Evolutionary conservation across 495 filamentous ascomycete species (phyloP), one percentile per base, ranked within the genome.

Genomic region (Arthonia radiata): DNA sequence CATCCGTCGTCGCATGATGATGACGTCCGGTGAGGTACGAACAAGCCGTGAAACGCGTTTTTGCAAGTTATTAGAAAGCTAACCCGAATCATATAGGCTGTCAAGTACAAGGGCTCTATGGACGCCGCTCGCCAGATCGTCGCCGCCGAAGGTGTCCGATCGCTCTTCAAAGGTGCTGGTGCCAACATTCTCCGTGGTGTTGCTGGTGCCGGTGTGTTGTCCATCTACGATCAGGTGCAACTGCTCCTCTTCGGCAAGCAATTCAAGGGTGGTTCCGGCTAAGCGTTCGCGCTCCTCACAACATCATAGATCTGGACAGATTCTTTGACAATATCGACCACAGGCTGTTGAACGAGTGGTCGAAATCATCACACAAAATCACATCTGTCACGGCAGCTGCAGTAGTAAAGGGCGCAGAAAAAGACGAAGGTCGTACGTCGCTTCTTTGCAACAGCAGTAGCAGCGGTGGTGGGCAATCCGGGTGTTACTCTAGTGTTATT

Each of bases 171-270:
- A 77, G 86, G 86, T 78, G 86, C 86, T 47, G 86, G 89, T 77
- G 86, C 86, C 61, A 97, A 97, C 72, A 97, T 97, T 56, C 89
- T 97, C 63, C 86, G 86, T 91, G 86, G 86, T 92, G 86, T 97
- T 47, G 86, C 86, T 49, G 86, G 86, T 80, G 86, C 86, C 60
- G 86, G 86, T 94, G 86, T 97, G 54, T 68, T 97, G 49, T 97
- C 86, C 49, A 91, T 97, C 77, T 97, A 97, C 58, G 86, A 97
- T 55, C 86, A 7, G 11, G 11, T 6, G 6, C 11, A 7, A 6
- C 19, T 22, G 19, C 19, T n/a, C n/a, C 19, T 22, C 11, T 11
- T 22, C 19, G 6, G 6, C 11, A 22, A 7, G 19, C 19, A 7
- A 22, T 22, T 22, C 19, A 11, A 7, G 67, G 68, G 70, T 54